A percentile compares a stretch with the other conserved stretches of the same genome.
These are phyloP conservation scores for Hansenula sp. DNA, from an alignment of 1,139 yeast genomes.

Conservation along the genomic window DNA sequence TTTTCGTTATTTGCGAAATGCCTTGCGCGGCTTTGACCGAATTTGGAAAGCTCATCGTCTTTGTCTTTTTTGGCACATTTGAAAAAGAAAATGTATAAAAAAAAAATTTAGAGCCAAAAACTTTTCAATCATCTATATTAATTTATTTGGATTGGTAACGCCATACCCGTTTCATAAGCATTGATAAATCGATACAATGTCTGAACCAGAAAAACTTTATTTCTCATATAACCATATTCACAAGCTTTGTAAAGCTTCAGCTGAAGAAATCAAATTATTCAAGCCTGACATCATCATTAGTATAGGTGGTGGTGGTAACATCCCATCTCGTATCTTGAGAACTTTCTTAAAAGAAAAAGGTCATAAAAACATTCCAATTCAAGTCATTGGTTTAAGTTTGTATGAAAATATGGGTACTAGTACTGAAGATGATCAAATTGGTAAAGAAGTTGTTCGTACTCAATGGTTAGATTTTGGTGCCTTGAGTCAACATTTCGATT, in stretches of 20 bases:
- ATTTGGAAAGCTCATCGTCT: background rate
- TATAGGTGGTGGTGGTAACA: conserved; percentile 69
- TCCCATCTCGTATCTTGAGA: conserved; percentile 61
- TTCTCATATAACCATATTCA: conserved; percentile 62
- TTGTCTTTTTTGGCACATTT: background rate
- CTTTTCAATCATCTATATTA: background rate
- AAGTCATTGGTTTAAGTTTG: conserved; percentile 59
- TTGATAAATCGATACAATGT: background rate
- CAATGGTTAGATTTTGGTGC: conserved; percentile 67
- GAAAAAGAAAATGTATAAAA: background rate
- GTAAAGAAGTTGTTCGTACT: conserved; percentile 57
- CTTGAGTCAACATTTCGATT: conserved; percentile 47
- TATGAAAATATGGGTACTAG: conserved; percentile 51
- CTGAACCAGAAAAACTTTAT: conserved; percentile 39
- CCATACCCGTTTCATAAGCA: background rate
- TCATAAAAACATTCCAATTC: conserved; percentile 56
- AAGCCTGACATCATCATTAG: conserved; percentile 58
- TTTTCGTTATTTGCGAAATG: background rate
- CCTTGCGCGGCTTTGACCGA: background rate
- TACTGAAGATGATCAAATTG: conserved; percentile 43
- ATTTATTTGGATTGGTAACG: background rate
- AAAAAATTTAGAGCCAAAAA: background rate
- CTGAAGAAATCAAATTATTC: conserved; percentile 40
- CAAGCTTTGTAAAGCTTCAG: conserved; percentile 54
- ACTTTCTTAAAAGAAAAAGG: conserved; percentile 53